These are phyloP conservation scores for Scolecobasidium constrictum DNA, from an alignment of 2,329 filamentous ascomycete species.

Conservation along the genomic window DNA sequence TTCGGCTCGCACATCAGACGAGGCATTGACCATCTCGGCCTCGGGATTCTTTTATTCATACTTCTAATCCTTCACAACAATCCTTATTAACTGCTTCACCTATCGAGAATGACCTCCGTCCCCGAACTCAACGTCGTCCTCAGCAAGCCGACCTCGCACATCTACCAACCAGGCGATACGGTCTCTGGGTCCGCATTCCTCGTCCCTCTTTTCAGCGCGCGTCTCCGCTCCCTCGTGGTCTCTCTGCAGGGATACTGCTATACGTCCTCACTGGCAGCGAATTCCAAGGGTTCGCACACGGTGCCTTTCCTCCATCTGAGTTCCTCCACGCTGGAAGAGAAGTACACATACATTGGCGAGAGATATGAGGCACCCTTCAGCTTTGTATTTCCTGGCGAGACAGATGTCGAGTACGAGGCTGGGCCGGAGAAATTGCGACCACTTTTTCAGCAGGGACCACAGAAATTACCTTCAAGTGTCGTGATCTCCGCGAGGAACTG, in stretches of 20 bases:
- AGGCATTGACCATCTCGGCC: too few relatives aligned
- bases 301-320: slow-evolving; percentile 1
- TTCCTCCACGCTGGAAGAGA: background rate
- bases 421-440: background rate
- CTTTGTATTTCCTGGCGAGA: slow-evolving; percentile 1
- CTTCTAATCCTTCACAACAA: too few relatives aligned
- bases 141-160: background rate
- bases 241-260: slow-evolving; percentile 5
- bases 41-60: too few relatives aligned
- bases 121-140: slow-evolving; percentile 4
- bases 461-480: slow-evolving; percentile 1
- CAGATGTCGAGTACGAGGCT: slow-evolving; percentile 1
- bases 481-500: slow-evolving; percentile 5
- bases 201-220: slow-evolving; percentile 4
- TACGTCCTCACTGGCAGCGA: slow-evolving; percentile 4
- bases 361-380: slow-evolving; percentile 7
- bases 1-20: too few relatives aligned
- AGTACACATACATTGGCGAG: background rate
- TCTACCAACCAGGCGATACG: slow-evolving; percentile 5
- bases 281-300: slow-evolving; percentile 2
- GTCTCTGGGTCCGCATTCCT: slow-evolving; percentile 5
- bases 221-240: slow-evolving; percentile 1
- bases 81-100: too few relatives aligned
- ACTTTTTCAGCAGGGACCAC: slow-evolving; percentile 5
- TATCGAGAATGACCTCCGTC: too few relatives aligned